Base-by-base conservation (phyloP, 2,329 filamentous ascomycete species). In the Graphilbum ipis-grandicollis region DNA sequence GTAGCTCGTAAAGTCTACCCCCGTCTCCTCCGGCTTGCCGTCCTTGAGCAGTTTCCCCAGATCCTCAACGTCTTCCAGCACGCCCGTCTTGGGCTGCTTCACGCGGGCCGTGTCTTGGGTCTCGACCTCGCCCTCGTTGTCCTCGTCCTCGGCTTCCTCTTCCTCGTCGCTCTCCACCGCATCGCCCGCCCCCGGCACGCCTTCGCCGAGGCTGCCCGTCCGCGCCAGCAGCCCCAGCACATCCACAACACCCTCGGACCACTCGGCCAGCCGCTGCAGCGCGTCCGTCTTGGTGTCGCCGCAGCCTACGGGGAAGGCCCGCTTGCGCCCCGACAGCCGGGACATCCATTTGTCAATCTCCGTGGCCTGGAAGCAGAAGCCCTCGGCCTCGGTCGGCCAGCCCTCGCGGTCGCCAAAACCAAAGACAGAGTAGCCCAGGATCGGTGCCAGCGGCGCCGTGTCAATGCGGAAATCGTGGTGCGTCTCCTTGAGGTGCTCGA, bases 391-490 rank as follows among this genome's bases (percentile, higher is more conserved):
- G 0, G 79, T 83, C 1, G 85, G 83, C 88, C 90, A 98, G 40
- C 81, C 84, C 52, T 93, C 82, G 43, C 71, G 75, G 53, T 96
- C 88, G 15, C 88, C 88, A 50, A 94, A 80, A 0, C 90, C 90
- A 59, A 96, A 96, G 0, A 96, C 85, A 0, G 83, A 83, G 52
- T 93, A 96, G 9, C 88, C 88, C 3, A 86, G 61, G 14, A 96
- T 57, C 1, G 66, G 60, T 0, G 78, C 75, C 33, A 98, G 58
- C 1, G 90, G 79, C 0, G 81, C 78, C 0, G 85, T 93, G 48
- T 96, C 86, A 46, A 98, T 92, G 40, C 88, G 75, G 63, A 96
- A 96, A 55, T 98, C 90, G 58, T 96, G 75, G 52, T 96, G 88
- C 0, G 86, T 96, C 54, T 98, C 88, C 51, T 80, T 68, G 6